Evolutionary conservation across 2,329 filamentous ascomycete genomes (phyloP).

Genomic region (Pyrenophora seminiperda): DNA sequence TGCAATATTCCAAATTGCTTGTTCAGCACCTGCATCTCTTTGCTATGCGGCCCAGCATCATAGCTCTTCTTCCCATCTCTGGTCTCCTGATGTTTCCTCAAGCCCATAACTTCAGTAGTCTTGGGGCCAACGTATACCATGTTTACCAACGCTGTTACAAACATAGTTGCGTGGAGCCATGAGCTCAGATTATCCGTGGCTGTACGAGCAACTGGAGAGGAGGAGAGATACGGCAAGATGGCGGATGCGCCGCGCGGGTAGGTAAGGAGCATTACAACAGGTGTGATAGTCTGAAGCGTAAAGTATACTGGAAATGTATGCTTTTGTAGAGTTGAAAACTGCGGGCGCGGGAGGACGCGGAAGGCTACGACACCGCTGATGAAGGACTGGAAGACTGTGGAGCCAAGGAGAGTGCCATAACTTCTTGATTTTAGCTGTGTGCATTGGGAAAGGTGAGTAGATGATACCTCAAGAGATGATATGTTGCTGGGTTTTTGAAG

Average conservation of each 20-base stretch:
- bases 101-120: constrained; percentile 74
- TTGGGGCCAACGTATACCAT: constrained; percentile 72
- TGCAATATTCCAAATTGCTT: constrained; percentile 73
- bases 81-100: constrained; percentile 82
- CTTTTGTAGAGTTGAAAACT: constrained; percentile 81
- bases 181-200: constrained; percentile 27
- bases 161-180: constrained; percentile 70
- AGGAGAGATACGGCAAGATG: constrained; percentile 11
- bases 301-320: constrained; percentile 87
- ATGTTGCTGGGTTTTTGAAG: constrained; percentile 69
- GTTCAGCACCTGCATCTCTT: constrained; percentile 72
- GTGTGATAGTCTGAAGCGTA: constrained; percentile 75
- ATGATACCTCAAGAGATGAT: constrained; percentile 73
- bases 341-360: constrained; percentile 73
- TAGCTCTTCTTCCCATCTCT: constrained; percentile 88
- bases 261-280: constrained; percentile 75
- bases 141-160: constrained; percentile 74
- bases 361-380: constrained; percentile 74
- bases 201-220: constrained; percentile 1
- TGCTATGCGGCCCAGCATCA: constrained; percentile 77
- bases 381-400: constrained; percentile 88
- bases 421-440: constrained; percentile 51
- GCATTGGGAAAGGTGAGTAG: constrained; percentile 1
- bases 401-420: constrained; percentile 86
- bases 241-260: constrained; percentile 60